Conservation (phyloP, 1,284 basidiomycete genomes). For the Cutaneotrichosporon dermatis region DNA sequence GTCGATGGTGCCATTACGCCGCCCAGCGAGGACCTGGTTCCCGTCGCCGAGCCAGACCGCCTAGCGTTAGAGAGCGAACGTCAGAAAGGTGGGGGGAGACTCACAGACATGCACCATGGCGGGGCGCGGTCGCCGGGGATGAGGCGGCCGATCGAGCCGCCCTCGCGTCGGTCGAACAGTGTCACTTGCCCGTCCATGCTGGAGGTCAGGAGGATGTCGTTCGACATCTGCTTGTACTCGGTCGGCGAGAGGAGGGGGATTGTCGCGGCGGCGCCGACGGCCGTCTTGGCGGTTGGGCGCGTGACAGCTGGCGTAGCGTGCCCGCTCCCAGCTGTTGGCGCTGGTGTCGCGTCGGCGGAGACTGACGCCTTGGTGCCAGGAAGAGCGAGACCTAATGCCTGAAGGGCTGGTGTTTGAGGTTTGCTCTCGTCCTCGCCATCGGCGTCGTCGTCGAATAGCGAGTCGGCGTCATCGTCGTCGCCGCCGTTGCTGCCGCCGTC, state of each 20-base stretch:
- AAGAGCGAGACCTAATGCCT: constrained; percentile 4
- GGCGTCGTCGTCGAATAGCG: constrained; percentile 41
- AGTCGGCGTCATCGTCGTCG: constrained; percentile 25
- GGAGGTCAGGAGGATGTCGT: constrained; percentile 81
- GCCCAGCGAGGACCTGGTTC: constrained; percentile 80
- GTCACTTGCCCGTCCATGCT: constrained; percentile 90
- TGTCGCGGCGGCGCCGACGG: constrained; percentile 12
- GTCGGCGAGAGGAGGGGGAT: constrained; percentile 55
- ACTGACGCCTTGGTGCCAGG: constrained; percentile 3
- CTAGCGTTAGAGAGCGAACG: constrained; percentile 49
- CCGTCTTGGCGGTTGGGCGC: background rate
- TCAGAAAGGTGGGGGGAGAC: constrained; percentile 27
- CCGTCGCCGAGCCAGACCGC: constrained; percentile 93
- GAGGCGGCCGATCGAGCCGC: constrained; percentile 68
- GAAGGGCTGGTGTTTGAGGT: constrained; percentile 2
- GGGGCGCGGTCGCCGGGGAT: constrained; percentile 84
- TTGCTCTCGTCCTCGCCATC: constrained; percentile 36
- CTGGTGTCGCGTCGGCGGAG: constrained; percentile 7
- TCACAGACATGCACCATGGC: constrained; percentile 89
- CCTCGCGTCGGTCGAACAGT: constrained; percentile 70
- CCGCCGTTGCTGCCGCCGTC: background rate
- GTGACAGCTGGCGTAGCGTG: constrained; percentile 13
- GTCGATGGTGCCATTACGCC: constrained; percentile 85
- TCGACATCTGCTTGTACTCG: constrained; percentile 64
- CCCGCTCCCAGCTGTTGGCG: constrained; percentile 2